A percentile compares a stretch with the other conserved stretches of the same genome.
phyloP scores from a whole-genome alignment of 495 filamentous ascomycete genomes.

The Podospora sp. region DNA sequence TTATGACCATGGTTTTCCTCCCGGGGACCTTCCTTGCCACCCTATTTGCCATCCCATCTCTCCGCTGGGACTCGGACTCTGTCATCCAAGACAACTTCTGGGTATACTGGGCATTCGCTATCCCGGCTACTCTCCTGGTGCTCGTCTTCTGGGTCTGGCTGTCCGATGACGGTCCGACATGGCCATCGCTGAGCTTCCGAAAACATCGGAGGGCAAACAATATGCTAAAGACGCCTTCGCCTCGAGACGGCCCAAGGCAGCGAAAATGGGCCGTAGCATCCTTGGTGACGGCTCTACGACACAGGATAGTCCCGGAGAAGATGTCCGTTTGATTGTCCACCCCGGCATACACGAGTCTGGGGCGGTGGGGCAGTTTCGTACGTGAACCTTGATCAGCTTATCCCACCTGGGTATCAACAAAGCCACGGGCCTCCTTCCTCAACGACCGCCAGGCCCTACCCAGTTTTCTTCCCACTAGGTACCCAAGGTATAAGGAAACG shows the following conservation, averaged over 20 bases:
- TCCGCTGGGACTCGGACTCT: conserved; percentile 17
- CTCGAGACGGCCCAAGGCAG: background rate
- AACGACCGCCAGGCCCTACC: too few relatives aligned
- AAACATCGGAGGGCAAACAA: background rate
- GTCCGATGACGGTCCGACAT: background rate
- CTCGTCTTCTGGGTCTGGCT: conserved; percentile 29
- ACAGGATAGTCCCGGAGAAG: too few relatives aligned
- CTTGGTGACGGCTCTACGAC: too few relatives aligned
- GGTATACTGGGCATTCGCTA: conserved; percentile 41
- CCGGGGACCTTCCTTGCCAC: conserved; percentile 47
- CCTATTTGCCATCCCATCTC: conserved; percentile 22
- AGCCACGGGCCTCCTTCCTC: too few relatives aligned
- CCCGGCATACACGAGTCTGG: too few relatives aligned
- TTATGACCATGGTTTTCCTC: conserved; percentile 52
- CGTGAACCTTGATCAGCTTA: too few relatives aligned
- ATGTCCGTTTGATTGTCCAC: too few relatives aligned
- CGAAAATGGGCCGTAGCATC: background rate
- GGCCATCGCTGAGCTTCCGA: background rate
- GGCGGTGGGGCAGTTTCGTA: too few relatives aligned
- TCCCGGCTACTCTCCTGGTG: conserved; percentile 32
- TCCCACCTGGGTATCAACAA: too few relatives aligned
- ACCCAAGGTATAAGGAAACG: too few relatives aligned
- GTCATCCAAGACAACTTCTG: conserved; percentile 39
- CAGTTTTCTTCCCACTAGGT: too few relatives aligned
- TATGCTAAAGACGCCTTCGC: background rate